phyloP scores from a whole-genome alignment of 805 yeast species.

The Pichia phayaonensis region DNA sequence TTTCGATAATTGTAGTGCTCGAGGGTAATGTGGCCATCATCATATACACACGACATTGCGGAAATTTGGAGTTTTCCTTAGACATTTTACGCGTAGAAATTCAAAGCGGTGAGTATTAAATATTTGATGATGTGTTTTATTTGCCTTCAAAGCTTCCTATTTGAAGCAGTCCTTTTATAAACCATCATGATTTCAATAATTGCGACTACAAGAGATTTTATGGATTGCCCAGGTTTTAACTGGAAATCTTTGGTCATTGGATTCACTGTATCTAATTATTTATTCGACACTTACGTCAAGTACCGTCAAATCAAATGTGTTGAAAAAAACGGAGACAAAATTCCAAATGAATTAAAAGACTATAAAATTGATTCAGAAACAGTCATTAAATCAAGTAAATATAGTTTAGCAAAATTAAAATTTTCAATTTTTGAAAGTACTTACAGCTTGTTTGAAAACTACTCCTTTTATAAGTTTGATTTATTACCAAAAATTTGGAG shows the following conservation, averaged over 20 bases:
- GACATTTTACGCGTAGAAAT: background rate
- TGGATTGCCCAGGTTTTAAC: slow-evolving; percentile 63
- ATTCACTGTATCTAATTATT: slow-evolving; percentile 65
- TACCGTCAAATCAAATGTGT: slow-evolving; percentile 68
- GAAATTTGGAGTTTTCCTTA: too few species aligned
- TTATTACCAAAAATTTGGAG: slow-evolving; percentile 58
- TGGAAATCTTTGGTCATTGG: slow-evolving; percentile 78
- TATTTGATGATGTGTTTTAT: background rate
- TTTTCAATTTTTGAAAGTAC: slow-evolving; percentile 54
- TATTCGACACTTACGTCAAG: slow-evolving; percentile 66
- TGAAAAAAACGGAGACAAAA: slow-evolving; percentile 34
- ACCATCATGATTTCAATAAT: slow-evolving; percentile 22
- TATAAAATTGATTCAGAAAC: slow-evolving; percentile 55
- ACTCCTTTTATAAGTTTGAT: slow-evolving; percentile 52
- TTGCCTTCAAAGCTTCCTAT: background rate
- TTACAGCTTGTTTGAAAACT: slow-evolving; percentile 46
- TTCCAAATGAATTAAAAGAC: slow-evolving; percentile 63
- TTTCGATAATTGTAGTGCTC: background rate
- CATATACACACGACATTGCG: too few species aligned
- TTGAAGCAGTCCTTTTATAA: background rate
- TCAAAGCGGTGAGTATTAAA: background rate
- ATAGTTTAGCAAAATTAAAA: slow-evolving; percentile 69
- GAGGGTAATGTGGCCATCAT: too few species aligned
- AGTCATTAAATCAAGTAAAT: slow-evolving; percentile 67
- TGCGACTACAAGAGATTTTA: slow-evolving; percentile 36